Conservation (phyloP, 768 basidiomycete species). For the Serendipita sp. region DNA sequence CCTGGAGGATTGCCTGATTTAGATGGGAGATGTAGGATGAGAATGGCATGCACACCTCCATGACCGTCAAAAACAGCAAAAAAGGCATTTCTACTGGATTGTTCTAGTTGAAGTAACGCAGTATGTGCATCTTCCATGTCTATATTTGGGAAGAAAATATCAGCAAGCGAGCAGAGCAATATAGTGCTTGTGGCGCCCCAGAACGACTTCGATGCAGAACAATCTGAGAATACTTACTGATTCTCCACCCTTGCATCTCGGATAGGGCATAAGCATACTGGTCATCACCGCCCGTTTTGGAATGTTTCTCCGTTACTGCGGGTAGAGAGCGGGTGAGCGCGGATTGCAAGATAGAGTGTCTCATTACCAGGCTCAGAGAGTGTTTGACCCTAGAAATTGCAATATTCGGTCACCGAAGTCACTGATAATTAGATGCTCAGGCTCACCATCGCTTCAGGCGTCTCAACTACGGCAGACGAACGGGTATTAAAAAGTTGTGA, state of each 20-base stretch:
- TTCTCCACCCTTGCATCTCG: conserved; percentile 99
- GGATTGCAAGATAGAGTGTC: neutral
- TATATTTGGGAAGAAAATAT: conserved; percentile 20
- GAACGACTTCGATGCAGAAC: neutral
- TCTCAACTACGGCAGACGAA: no score
- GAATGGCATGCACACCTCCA: conserved; percentile 46
- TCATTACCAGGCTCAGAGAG: conserved; percentile 60
- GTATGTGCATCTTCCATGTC: conserved; percentile 98
- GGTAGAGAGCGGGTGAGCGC: conserved; percentile 8
- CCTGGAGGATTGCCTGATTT: conserved; percentile 28
- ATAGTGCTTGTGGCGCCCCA: neutral
- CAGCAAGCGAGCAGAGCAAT: neutral
- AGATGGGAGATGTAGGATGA: neutral
- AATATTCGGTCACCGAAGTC: neutral
- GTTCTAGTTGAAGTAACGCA: conserved; percentile 49
- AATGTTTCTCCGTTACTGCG: conserved; percentile 67
- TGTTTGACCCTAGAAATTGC: conserved; percentile 54
- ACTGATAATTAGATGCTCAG: no score
- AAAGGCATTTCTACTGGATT: conserved; percentile 40
- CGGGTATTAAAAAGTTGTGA: no score
- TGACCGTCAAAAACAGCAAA: conserved; percentile 98
- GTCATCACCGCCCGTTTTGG: conserved; percentile 53
- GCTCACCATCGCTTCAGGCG: neutral
- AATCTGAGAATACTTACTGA: conserved; percentile 49
- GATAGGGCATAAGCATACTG: conserved; percentile 61